phyloP scores from a whole-genome alignment of 805 yeast species.

The Saccharomycopsis sp. region DNA sequence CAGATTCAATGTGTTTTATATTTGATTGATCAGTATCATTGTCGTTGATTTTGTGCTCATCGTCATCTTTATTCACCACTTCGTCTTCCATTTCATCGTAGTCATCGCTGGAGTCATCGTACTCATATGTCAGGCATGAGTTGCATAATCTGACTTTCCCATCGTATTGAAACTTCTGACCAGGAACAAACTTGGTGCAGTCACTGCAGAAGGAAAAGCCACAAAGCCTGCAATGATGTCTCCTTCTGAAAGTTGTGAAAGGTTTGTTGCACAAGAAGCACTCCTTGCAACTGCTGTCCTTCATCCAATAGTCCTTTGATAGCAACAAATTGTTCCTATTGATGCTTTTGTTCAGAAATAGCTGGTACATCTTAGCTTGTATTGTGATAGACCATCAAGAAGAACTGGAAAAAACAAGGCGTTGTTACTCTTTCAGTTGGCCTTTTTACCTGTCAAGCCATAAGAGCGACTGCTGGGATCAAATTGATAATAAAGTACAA shows the following conservation, averaged over 20 bases:
- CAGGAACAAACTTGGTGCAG: constrained; percentile 68
- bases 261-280: constrained; percentile 76
- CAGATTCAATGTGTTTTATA: too few relatives aligned
- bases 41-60: too few relatives aligned
- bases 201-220: constrained; percentile 88
- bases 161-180: constrained; percentile 50
- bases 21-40: too few relatives aligned
- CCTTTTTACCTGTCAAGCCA: too few relatives aligned
- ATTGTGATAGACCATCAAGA: background rate
- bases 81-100: too few relatives aligned
- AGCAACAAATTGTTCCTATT: constrained; percentile 15
- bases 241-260: constrained; percentile 79
- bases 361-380: constrained; percentile 13
- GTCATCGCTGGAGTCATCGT: constrained; percentile 22
- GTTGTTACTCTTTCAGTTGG: background rate
- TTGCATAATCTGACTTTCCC: constrained; percentile 74
- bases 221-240: constrained; percentile 92
- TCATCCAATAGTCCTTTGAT: constrained; percentile 85
- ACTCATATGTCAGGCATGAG: constrained; percentile 54
- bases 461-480: too few relatives aligned
- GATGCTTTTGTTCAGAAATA: constrained; percentile 7
- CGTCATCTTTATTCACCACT: too few relatives aligned
- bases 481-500: too few relatives aligned
- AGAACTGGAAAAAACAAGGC: background rate
- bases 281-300: constrained; percentile 83